phyloP scores from a whole-genome alignment of 2,329 filamentous ascomycete genomes.

The Pestalotiopsis sp. region DNA sequence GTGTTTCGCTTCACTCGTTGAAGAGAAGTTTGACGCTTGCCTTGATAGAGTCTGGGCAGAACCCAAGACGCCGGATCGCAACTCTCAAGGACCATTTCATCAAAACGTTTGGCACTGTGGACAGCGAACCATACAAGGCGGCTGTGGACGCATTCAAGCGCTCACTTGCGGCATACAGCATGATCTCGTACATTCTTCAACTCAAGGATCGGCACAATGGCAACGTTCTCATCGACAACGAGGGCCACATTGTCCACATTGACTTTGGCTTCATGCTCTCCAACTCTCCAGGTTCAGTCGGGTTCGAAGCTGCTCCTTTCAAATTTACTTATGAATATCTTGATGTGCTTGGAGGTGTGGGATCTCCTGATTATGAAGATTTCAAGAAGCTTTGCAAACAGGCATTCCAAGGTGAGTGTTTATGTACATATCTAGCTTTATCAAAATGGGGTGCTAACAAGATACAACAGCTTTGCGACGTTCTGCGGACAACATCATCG shows the following conservation, averaged over 20 bases:
- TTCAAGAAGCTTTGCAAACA: conserved; percentile 83
- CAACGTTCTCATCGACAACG: conserved; percentile 83
- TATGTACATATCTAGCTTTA: background rate
- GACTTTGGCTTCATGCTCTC: conserved; percentile 91
- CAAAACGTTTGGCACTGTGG: conserved; percentile 74
- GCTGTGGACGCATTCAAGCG: conserved; percentile 80
- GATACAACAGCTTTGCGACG: conserved; percentile 64
- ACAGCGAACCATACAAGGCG: conserved; percentile 69
- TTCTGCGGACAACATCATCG: conserved; percentile 79
- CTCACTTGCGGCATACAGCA: conserved; percentile 83
- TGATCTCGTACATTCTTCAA: conserved; percentile 82
- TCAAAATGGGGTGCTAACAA: conserved; percentile 18
- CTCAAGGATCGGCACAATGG: conserved; percentile 87
- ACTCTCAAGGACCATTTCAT: conserved; percentile 81
- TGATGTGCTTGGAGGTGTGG: conserved; percentile 76
- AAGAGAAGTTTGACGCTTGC: conserved; percentile 81
- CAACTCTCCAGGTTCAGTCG: conserved; percentile 82
- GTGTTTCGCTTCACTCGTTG: conserved; percentile 83
- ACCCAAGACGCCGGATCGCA: conserved; percentile 75
- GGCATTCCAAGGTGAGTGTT: conserved; percentile 73
- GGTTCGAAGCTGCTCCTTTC: conserved; percentile 85
- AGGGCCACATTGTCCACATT: conserved; percentile 86
- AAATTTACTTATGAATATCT: conserved; percentile 87
- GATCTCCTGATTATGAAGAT: conserved; percentile 70
- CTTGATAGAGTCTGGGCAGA: conserved; percentile 72